Base-by-base conservation (phyloP, 441 rosid genomes). In the Jatropha multifida region DNA sequence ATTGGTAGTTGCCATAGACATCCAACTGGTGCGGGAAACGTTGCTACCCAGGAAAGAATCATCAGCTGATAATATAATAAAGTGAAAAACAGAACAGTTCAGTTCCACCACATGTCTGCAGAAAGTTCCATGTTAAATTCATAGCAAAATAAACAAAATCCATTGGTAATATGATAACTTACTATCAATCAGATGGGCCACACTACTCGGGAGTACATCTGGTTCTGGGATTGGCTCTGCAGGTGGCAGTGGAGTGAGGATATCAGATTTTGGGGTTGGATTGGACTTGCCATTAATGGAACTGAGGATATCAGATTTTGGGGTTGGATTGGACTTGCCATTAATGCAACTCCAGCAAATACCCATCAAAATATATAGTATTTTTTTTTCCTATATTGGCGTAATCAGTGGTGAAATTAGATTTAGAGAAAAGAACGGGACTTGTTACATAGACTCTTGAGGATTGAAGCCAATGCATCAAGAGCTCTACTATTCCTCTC, bases 1-100 rank as follows among this genome's bases (percentile, higher is more conserved):
- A 54, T 65, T 74, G 69, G 70, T 46, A 27, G 76, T 74, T 37
- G 23, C 63, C 71, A 65, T 65, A 1, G 76, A 74, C 4, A 65
- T 40, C 76, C 70, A 74, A 61, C 64, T 74, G 64, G 3, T 51
- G 64, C 42, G 20, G 13, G 76, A 74, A 60, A 65, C 14, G 52
- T 74, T 65, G 76, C 63, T 65, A 14, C 71, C 41, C 10, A 74
- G 42, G 40, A 65, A 74, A 64, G 76, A 51, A 38, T 51, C 7
- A 54, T 54, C 76, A 2, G 26, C 66, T 72, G 74, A 60, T 49
- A 3, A 23, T 38, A 49, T 23, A 68, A 9, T 8, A 48, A 13
- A 68, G 7, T 67, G 37, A 67, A 46, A 65, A 65, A 44, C 17
- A 67, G 10, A 38, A 11, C 23, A 15, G 4, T 38, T 38, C 1